Conservation (phyloP, 2,329 filamentous ascomycete species). For the Penicillium digitatum region DNA sequence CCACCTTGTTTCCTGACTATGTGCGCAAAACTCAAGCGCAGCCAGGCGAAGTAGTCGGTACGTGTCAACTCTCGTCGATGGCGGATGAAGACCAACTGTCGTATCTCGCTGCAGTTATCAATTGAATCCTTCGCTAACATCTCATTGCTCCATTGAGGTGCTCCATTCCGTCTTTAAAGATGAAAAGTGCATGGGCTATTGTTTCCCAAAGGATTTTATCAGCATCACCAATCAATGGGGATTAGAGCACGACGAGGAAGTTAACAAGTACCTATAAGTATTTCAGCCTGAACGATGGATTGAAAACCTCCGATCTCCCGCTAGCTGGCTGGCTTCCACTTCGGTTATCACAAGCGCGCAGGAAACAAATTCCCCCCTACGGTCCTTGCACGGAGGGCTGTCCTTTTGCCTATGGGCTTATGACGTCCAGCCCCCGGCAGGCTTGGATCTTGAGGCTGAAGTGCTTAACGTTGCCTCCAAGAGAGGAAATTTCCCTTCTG, state of each 20-base stretch:
- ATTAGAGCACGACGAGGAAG: not conserved
- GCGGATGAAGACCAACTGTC: not conserved
- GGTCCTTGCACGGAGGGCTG: not conserved
- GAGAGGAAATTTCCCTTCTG: not conserved
- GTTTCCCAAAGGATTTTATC: not conserved
- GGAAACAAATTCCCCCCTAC: not conserved
- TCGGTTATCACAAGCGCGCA: not conserved
- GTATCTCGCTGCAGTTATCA: not conserved
- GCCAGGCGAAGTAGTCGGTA: not conserved
- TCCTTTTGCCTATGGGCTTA: not conserved
- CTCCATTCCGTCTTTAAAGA: not conserved
- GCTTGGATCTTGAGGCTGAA: not conserved
- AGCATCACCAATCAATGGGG: not conserved
- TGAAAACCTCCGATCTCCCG: not conserved
- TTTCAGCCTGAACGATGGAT: not conserved
- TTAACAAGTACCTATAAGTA: not conserved
- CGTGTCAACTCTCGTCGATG: not conserved
- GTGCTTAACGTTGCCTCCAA: not conserved
- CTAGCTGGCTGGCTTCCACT: not conserved
- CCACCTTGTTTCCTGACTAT: not conserved
- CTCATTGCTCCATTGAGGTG: not conserved
- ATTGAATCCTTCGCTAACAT: not conserved
- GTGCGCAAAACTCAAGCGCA: not conserved
- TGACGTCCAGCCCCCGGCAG: not conserved
- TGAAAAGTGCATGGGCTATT: not conserved